A percentile compares a stretch with the other conserved stretches of the same genome.
phyloP scores from a whole-genome alignment of 2,329 filamentous ascomycete species.

The Leptographium galeiforme region DNA sequence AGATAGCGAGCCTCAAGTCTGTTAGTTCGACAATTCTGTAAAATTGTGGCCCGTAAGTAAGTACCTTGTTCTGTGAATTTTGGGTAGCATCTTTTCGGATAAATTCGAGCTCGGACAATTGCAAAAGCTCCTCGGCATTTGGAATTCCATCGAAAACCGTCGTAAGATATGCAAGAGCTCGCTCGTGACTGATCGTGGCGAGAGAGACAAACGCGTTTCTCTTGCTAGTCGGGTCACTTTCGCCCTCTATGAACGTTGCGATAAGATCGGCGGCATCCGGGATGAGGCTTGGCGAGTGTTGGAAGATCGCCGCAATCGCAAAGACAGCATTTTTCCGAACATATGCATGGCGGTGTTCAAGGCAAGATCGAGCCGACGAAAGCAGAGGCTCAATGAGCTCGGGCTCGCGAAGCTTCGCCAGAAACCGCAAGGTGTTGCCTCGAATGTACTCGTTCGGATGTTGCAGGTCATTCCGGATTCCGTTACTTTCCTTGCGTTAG shows the following conservation, averaged over 20 bases:
- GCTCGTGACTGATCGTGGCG: constrained; percentile 82
- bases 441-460: constrained; percentile 97
- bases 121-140: constrained; percentile 85
- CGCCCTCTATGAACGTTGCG: constrained; percentile 73
- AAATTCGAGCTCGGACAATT: constrained; percentile 90
- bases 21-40: background rate
- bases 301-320: constrained; percentile 82
- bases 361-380: constrained; percentile 78
- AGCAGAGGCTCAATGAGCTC: constrained; percentile 94
- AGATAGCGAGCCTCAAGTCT: constrained; percentile 63
- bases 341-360: constrained; percentile 93
- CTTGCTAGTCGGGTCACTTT: constrained; percentile 93
- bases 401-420: constrained; percentile 88
- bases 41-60: constrained; percentile 10
- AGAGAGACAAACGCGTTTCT: constrained; percentile 92
- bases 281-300: constrained; percentile 81
- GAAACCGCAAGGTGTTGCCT: constrained; percentile 93
- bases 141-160: constrained; percentile 85
- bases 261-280: constrained; percentile 92
- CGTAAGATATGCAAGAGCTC: constrained; percentile 77
- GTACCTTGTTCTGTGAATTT: constrained; percentile 84
- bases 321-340: constrained; percentile 97
- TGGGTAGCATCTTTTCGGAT: constrained; percentile 95
- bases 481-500: constrained; percentile 55
- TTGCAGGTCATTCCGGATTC: constrained; percentile 92